Percentiles rank a stretch among this genome's conserved stretches.
phyloP scores from a whole-genome alignment of 2,329 filamentous ascomycete genomes.

The Cytospora mali region DNA sequence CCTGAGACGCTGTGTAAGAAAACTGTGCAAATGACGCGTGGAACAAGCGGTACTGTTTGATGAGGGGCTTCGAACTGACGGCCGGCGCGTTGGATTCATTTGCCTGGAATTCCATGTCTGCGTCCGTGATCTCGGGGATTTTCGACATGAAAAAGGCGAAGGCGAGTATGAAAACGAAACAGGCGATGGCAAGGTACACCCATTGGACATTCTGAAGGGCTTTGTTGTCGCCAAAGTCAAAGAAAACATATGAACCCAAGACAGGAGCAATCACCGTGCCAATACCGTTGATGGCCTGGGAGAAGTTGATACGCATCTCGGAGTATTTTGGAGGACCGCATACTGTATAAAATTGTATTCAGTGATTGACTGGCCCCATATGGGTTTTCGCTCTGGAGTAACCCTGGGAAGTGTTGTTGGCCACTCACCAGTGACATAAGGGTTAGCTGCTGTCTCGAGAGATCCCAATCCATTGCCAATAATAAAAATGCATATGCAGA shows the following conservation, averaged over 20 bases:
- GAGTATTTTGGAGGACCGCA: conserved; percentile 68
- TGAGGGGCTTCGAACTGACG: conserved; percentile 60
- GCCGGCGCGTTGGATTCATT: conserved; percentile 55
- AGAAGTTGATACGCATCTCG: conserved; percentile 74
- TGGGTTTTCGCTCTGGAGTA: not conserved
- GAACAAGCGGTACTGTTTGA: conserved; percentile 74
- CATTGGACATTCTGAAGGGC: conserved; percentile 72
- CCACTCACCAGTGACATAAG: conserved; percentile 62
- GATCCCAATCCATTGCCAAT: conserved; percentile 74
- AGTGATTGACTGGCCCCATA: not conserved
- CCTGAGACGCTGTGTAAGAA: conserved; percentile 75
- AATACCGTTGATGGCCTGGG: conserved; percentile 77
- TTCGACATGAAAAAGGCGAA: conserved; percentile 66
- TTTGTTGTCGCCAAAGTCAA: conserved; percentile 59
- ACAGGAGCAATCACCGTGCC: conserved; percentile 74
- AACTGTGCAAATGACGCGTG: conserved; percentile 77
- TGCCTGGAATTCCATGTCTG: conserved; percentile 67
- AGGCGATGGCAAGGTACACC: conserved; percentile 74
- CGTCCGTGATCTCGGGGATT: conserved; percentile 73
- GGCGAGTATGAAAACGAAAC: conserved; percentile 70
- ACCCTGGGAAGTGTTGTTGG: not conserved
- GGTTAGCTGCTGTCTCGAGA: conserved; percentile 77
- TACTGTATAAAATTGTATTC: conserved; percentile 34
- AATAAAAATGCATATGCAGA: conserved; percentile 73
- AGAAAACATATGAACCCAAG: conserved; percentile 73